Conservation (phyloP, 2,329 filamentous ascomycete species). For the Didymella lethalis region DNA sequence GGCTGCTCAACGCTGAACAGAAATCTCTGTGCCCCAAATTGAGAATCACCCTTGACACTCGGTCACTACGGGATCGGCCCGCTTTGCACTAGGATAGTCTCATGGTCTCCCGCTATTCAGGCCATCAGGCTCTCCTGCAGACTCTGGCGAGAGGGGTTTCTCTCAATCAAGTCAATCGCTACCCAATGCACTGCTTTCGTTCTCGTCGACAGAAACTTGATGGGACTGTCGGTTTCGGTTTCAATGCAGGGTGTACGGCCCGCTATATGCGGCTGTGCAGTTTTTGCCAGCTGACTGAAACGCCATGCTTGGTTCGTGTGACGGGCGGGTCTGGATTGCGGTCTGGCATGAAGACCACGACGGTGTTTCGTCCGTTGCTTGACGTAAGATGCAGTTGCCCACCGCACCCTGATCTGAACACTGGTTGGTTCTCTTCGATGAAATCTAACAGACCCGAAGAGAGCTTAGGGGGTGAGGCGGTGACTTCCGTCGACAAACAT, state of each 20-base stretch:
- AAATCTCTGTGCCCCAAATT: neutral
- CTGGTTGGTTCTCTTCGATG: too few relatives aligned
- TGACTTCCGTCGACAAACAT: too few relatives aligned
- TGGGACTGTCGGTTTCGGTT: neutral
- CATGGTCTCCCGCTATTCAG: neutral
- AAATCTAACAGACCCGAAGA: too few relatives aligned
- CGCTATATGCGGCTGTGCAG: neutral
- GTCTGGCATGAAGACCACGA: neutral
- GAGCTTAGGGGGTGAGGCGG: too few relatives aligned
- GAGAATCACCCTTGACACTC: neutral
- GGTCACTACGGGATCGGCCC: slow-evolving; percentile 8
- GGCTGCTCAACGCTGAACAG: neutral
- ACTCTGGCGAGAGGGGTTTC: neutral
- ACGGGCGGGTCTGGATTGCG: neutral
- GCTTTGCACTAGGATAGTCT: neutral
- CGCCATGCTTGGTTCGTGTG: neutral
- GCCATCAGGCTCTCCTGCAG: neutral
- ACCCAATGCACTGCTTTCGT: neutral
- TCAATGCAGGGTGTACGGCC: neutral
- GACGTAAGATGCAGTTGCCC: neutral
- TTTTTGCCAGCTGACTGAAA: slow-evolving; percentile 1
- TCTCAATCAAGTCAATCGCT: neutral
- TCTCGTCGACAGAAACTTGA: neutral
- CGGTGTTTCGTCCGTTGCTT: neutral
- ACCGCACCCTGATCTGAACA: too few relatives aligned